Conservation (phyloP, 1,284 basidiomycete species). For the Marasmius oreades region DNA sequence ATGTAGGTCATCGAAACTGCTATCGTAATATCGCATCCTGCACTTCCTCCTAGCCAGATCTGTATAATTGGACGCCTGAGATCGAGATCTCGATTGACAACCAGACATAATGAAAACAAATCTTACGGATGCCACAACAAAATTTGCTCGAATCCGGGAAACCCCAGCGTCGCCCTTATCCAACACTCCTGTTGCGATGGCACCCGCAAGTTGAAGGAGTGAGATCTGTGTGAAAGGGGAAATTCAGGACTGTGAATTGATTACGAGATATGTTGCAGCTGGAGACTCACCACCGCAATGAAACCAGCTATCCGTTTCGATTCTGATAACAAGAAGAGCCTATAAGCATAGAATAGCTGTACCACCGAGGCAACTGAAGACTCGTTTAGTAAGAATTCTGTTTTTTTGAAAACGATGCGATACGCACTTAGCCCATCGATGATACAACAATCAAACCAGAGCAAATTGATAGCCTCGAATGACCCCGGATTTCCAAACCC, state of each 20-base stretch:
- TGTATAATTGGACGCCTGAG: neutral
- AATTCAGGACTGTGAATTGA: neutral
- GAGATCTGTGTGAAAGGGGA: neutral
- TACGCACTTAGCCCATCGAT: neutral
- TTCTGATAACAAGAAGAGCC: neutral
- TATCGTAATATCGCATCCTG: neutral
- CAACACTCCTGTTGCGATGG: neutral
- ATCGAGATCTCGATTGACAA: neutral
- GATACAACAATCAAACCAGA: neutral
- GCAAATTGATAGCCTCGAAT: neutral
- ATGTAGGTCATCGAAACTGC: neutral
- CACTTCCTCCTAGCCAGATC: neutral
- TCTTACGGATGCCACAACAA: neutral
- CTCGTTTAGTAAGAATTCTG: neutral
- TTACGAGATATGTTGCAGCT: neutral
- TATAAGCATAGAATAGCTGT: neutral
- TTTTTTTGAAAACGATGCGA: neutral
- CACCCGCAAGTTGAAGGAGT: neutral
- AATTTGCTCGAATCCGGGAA: neutral
- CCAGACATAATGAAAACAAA: neutral
- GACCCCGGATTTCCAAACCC: neutral
- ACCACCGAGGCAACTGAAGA: neutral
- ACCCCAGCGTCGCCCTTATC: neutral
- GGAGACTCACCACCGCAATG: neutral
- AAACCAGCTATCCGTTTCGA: neutral